Evolutionary conservation across 202 grass and related monocot genomes (phyloP).

Genomic region (Bolboschoenoplectus hybrid): DNA sequence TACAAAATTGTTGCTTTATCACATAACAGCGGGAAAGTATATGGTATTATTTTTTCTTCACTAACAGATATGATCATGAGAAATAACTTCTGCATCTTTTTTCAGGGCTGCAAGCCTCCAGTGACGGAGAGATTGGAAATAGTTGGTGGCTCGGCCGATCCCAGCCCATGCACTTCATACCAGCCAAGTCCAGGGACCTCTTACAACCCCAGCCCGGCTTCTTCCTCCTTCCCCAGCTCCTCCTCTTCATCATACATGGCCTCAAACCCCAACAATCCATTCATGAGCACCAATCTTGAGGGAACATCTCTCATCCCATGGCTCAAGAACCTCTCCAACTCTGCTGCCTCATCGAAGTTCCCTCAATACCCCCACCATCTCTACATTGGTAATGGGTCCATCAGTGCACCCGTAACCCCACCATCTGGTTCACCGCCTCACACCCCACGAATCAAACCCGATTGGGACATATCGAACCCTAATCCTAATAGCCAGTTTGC

Average conservation of each 20-base stretch:
- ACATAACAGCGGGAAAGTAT: background rate
- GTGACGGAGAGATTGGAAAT: slow-evolving; percentile 44
- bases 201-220: slow-evolving; percentile 52
- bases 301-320: slow-evolving; percentile 53
- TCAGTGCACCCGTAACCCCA: slow-evolving; percentile 65
- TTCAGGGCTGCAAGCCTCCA: slow-evolving; percentile 63
- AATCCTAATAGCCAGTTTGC: slow-evolving; percentile 2
- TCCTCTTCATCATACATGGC: slow-evolving; percentile 56
- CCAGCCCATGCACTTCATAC: slow-evolving; percentile 65
- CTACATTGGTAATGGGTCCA: slow-evolving; percentile 42
- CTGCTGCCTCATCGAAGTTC: slow-evolving; percentile 43
- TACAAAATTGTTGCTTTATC: background rate
- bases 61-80: background rate
- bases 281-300: slow-evolving; percentile 27
- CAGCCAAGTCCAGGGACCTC: slow-evolving; percentile 52
- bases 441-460: slow-evolving; percentile 37
- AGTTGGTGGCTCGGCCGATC: slow-evolving; percentile 45
- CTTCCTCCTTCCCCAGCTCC: slow-evolving; percentile 60
- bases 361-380: slow-evolving; percentile 43
- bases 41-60: background rate
- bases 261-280: slow-evolving; percentile 42
- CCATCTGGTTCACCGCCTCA: slow-evolving; percentile 50
- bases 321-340: slow-evolving; percentile 53
- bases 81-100: background rate
- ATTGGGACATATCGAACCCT: slow-evolving; percentile 43